These are phyloP conservation scores for Cordyceps tenuipes DNA, from an alignment of 2,329 filamentous ascomycete species.

Conservation along the genomic window DNA sequence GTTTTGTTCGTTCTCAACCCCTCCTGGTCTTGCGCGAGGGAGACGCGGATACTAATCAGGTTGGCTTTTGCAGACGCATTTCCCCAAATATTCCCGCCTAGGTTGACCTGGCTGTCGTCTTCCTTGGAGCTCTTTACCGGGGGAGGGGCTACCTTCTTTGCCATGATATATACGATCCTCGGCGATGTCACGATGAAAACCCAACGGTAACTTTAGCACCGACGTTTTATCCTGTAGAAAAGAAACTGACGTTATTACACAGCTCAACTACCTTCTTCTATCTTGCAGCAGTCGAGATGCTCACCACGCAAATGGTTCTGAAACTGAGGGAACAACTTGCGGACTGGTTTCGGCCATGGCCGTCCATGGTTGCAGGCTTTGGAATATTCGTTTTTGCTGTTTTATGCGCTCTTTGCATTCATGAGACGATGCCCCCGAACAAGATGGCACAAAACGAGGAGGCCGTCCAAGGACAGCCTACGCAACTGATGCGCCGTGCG, in stretches of 20 bases:
- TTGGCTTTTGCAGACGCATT: not conserved
- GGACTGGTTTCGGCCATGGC: not conserved
- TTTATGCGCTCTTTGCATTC: not conserved
- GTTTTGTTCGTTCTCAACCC: not conserved
- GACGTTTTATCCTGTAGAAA: not conserved
- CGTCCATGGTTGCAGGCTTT: not conserved
- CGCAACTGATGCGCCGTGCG: not conserved
- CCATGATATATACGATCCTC: not conserved
- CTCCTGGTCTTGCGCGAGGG: not conserved
- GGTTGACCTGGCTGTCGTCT: not conserved
- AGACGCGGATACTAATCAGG: not conserved
- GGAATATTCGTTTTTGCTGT: not conserved
- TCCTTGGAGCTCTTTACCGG: not conserved
- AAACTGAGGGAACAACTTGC: not conserved
- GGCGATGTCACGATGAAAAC: not conserved
- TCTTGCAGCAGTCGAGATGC: not conserved
- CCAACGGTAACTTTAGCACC: not conserved
- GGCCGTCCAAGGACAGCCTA: not conserved
- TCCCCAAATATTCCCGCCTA: not conserved
- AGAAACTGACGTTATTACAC: not conserved
- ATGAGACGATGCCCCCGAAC: not conserved
- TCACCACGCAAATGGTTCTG: not conserved
- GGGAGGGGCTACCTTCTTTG: not conserved
- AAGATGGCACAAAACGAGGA: not conserved
- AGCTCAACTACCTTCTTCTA: not conserved